Evolutionary conservation across 306 rosid genomes (phyloP), one percentile per base, ranked within the genome.

Genomic region (Quercus cerris): DNA sequence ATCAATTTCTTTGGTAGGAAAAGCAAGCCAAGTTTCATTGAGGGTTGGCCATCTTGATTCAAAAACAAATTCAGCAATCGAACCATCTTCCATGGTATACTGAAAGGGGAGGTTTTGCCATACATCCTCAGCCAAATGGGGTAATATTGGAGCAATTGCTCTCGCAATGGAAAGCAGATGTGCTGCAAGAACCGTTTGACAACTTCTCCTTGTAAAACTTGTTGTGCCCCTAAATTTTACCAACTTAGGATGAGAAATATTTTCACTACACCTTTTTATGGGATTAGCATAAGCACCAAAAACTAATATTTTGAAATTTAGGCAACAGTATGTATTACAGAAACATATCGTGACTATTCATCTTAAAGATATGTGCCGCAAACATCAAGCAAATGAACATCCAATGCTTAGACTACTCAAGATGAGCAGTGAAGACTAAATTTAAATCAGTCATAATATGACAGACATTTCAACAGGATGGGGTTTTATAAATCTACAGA

Each of bases 71-170:
- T 89, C 88, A 33, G 97, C 91, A 78, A 87, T 61, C 52, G 94
- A 90, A 84, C 99, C 97, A 64, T 90, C 87, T 76, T 88, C 87
- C 0, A 81, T 86, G 23, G 71, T 74, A 78, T 84, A 87, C 77
- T 84, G 89, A 84, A 95, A 95, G 56, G 99, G 98, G 75, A 95
- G 96, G 83, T 95, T 95, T 84, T 91, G 99, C 98, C 99, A 95
- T 66, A 86, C 96, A 84, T 95, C 99, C 87, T 95, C 99, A 25
- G 99, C 96, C 89, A 95, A 93, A 89, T 95, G 99, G 81, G 99
- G 99, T 82, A 95, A 85, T 86, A 95, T 91, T 2, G 99, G 99
- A 79, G 98, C 97, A 77, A 95, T 76, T 67, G 91, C 87, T 87
- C 91, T 87, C 59, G 87, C 87, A 69, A 91, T 90, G 81, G 96